These are phyloP conservation scores for Excoecaria cochinchinensis DNA, from an alignment of 345 rosid genomes.

Conservation along the genomic window DNA sequence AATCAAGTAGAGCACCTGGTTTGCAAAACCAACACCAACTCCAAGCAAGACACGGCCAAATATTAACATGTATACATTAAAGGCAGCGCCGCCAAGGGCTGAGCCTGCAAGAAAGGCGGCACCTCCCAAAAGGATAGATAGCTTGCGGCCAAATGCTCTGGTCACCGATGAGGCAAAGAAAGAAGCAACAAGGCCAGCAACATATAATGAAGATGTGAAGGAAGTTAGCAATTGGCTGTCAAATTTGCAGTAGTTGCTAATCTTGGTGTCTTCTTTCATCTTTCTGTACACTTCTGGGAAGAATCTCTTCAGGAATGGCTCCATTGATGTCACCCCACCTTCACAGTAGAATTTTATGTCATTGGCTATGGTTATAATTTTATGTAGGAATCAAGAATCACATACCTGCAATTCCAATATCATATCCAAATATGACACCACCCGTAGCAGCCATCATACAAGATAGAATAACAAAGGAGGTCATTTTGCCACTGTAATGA, in stretches of 20 bases:
- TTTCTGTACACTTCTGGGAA: slow-evolving; percentile 51
- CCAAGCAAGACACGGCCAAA: slow-evolving; percentile 71
- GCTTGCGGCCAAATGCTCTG: slow-evolving; percentile 57
- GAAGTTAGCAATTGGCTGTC: slow-evolving; percentile 66
- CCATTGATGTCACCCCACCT: slow-evolving; percentile 91
- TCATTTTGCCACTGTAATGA: slow-evolving; percentile 50
- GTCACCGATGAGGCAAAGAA: slow-evolving; percentile 61
- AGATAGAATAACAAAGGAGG: slow-evolving; percentile 56
- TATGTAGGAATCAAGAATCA: background rate
- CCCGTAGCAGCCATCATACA: slow-evolving; percentile 83
- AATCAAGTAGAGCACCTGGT: slow-evolving; percentile 47
- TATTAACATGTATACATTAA: slow-evolving; percentile 54
- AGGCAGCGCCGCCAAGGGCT: slow-evolving; percentile 56
- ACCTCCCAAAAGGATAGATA: slow-evolving; percentile 60
- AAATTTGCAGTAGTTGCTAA: slow-evolving; percentile 72
- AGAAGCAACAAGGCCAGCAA: slow-evolving; percentile 63
- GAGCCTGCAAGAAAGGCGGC: slow-evolving; percentile 60
- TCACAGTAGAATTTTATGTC: background rate
- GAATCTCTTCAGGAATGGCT: slow-evolving; percentile 54
- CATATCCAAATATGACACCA: slow-evolving; percentile 86
- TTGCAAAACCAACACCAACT: slow-evolving; percentile 68
- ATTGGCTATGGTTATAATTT: background rate
- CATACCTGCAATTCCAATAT: slow-evolving; percentile 79
- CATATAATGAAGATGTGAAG: slow-evolving; percentile 75
- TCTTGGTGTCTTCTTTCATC: slow-evolving; percentile 47